Conservation (phyloP, 2,329 filamentous ascomycete genomes). For the Colletotrichum tropicale region DNA sequence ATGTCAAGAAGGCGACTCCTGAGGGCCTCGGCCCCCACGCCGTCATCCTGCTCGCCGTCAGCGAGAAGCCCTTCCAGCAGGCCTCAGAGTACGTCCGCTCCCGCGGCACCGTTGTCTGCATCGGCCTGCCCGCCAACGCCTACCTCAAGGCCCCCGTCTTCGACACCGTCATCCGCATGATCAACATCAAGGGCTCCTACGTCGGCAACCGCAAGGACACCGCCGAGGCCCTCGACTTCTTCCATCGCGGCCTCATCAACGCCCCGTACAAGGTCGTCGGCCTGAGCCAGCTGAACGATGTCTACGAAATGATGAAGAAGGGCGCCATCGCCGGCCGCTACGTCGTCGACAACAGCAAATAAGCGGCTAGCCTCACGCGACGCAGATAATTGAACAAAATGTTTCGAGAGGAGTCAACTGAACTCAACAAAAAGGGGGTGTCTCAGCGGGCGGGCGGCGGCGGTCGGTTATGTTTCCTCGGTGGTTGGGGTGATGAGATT, state of each 20-base stretch:
- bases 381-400: background rate
- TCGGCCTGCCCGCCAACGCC: slow-evolving; percentile 84
- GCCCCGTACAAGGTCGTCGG: slow-evolving; percentile 86
- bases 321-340: slow-evolving; percentile 79
- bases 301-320: slow-evolving; percentile 78
- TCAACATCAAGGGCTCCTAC: slow-evolving; percentile 90
- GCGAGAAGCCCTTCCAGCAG: slow-evolving; percentile 95
- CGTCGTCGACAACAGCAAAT: slow-evolving; percentile 76
- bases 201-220: slow-evolving; percentile 92
- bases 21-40: slow-evolving; percentile 88
- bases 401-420: background rate
- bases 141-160: slow-evolving; percentile 86
- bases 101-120: slow-evolving; percentile 82
- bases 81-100: slow-evolving; percentile 87
- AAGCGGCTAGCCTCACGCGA: slow-evolving; percentile 22
- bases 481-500: background rate
- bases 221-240: slow-evolving; percentile 91
- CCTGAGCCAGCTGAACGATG: slow-evolving; percentile 76
- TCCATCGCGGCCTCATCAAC: slow-evolving; percentile 80
- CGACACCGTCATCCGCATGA: slow-evolving; percentile 86
- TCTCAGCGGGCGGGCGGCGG: background rate
- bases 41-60: slow-evolving; percentile 83
- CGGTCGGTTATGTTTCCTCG: background rate
- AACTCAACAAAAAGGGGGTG: background rate
- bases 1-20: slow-evolving; percentile 80